phyloP scores from a whole-genome alignment of 2,329 filamentous ascomycete species.

The Hypocreales sp. region DNA sequence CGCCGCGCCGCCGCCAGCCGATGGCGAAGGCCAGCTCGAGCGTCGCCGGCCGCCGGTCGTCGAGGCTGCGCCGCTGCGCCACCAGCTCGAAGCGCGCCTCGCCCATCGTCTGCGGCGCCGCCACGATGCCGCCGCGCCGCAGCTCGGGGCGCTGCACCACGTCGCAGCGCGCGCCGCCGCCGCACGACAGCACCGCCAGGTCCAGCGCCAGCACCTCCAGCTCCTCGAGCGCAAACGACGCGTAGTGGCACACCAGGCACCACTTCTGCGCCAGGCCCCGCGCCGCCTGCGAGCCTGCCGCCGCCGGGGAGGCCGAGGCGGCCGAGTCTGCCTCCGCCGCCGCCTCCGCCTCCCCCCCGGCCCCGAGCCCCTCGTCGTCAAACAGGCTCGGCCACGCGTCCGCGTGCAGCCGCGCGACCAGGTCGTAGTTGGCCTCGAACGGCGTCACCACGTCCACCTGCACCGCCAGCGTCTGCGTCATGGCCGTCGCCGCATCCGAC shows the following conservation, averaged over 20 bases:
- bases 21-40: conserved; percentile 64
- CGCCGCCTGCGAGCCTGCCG: conserved; percentile 7
- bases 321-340: too few species aligned
- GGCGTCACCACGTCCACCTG: conserved; percentile 63
- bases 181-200: conserved; percentile 41
- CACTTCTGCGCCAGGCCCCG: conserved; percentile 66
- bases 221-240: conserved; percentile 64
- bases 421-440: conserved; percentile 85
- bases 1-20: conserved; percentile 51
- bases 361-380: conserved; percentile 34
- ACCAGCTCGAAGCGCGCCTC: conserved; percentile 60
- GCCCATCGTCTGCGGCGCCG: conserved; percentile 52
- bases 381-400: conserved; percentile 85
- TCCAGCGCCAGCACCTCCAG: conserved; percentile 48
- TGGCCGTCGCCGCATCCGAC: conserved; percentile 65
- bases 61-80: conserved; percentile 61
- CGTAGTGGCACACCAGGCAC: conserved; percentile 57
- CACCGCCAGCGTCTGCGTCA: conserved; percentile 56
- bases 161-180: conserved; percentile 46
- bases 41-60: conserved; percentile 62
- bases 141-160: conserved; percentile 22
- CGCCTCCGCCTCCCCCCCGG: conserved; percentile 16
- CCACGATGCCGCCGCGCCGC: conserved; percentile 26
- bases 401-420: conserved; percentile 62
- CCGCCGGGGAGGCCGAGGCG: too few species aligned